A percentile compares a stretch with the other conserved stretches of the same genome.
Evolutionary conservation across 441 rosid species (phyloP).

Genomic region (Bocquillonia castaneifolia): DNA sequence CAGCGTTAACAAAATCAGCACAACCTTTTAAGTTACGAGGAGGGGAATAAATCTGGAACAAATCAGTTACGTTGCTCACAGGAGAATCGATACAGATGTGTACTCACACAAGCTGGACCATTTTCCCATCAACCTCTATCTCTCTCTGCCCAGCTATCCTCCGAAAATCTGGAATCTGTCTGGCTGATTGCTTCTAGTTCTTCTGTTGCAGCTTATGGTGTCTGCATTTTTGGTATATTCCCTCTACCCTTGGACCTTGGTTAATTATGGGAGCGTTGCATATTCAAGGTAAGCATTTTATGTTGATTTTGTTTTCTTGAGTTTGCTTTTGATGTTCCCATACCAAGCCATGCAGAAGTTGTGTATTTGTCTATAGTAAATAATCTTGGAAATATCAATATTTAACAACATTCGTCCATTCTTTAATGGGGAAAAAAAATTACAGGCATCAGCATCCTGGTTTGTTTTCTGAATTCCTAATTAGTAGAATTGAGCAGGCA

Average conservation of each 20-base stretch:
- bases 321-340: background rate
- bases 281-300: no score
- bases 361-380: background rate
- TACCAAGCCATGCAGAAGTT: background rate
- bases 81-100: background rate
- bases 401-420: background rate
- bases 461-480: no score
- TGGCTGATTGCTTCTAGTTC: constrained; percentile 7
- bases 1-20: background rate
- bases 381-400: background rate
- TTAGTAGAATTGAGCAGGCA: no score
- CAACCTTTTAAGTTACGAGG: background rate
- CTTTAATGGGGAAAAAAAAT: background rate
- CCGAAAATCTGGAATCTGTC: constrained; percentile 2
- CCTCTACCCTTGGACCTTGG: background rate
- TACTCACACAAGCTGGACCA: background rate
- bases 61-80: background rate
- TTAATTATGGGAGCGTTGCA: background rate
- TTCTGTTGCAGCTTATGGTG: background rate
- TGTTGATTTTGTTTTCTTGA: constrained; percentile 2
- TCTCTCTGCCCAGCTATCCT: background rate
- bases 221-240: background rate
- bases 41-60: background rate
- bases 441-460: no score
- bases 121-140: no score